Evolutionary conservation across 495 filamentous ascomycete genomes (phyloP).

Genomic region (Hamigera avellanea): DNA sequence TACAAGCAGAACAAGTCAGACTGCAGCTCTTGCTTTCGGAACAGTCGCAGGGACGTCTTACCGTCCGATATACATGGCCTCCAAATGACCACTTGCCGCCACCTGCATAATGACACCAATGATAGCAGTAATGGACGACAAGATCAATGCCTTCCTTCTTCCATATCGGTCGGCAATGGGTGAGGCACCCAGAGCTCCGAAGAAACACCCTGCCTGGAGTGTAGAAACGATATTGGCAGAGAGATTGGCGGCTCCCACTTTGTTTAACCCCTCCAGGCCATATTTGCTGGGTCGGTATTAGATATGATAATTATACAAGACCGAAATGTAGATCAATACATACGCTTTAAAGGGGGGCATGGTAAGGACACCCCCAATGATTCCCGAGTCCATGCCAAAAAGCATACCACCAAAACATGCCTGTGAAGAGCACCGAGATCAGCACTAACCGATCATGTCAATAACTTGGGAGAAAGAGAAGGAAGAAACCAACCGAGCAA

Average conservation of each 20-base stretch:
- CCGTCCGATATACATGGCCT: conserved; percentile 49
- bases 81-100: conserved; percentile 40
- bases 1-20: conserved; percentile 1
- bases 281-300: neutral
- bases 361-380: conserved; percentile 59
- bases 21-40: too few relatives aligned
- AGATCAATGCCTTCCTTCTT: conserved; percentile 38
- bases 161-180: conserved; percentile 46
- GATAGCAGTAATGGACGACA: conserved; percentile 41
- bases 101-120: conserved; percentile 53
- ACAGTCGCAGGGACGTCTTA: too few relatives aligned
- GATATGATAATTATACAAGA: too few relatives aligned
- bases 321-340: conserved; percentile 7
- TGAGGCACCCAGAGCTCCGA: conserved; percentile 48
- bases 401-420: conserved; percentile 69
- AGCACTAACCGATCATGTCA: neutral
- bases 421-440: conserved; percentile 14
- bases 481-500: conserved; percentile 44
- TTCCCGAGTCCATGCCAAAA: conserved; percentile 59
- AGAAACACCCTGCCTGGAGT: conserved; percentile 59
- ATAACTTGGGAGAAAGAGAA: neutral
- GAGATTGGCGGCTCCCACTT: conserved; percentile 25
- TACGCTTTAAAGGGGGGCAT: conserved; percentile 46
- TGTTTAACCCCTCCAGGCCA: conserved; percentile 48
- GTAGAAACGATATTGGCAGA: conserved; percentile 50